A percentile compares a stretch with the other conserved stretches of the same genome.
Conservation (phyloP, 2,329 filamentous ascomycete species). For the Corynespora cassiicola region DNA sequence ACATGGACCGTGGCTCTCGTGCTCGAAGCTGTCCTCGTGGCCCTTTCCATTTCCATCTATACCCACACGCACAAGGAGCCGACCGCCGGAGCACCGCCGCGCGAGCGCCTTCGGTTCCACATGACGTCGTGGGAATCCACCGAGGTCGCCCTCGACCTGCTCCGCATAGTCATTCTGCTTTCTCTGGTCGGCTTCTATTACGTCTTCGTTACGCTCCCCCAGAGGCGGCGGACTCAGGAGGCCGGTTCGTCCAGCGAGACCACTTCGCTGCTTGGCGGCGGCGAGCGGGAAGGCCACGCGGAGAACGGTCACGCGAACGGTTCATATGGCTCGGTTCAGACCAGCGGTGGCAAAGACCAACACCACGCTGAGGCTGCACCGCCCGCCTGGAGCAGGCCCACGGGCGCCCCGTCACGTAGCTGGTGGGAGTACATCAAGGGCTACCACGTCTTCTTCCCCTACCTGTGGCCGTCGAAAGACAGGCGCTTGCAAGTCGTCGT, state of each 20-base stretch:
- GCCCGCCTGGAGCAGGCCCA: conserved; percentile 87
- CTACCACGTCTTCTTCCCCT: conserved; percentile 93
- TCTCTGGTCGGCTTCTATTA: conserved; percentile 66
- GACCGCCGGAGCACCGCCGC: conserved; percentile 47
- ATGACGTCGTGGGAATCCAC: conserved; percentile 67
- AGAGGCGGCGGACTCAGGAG: conserved; percentile 25
- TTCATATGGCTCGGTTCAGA: conserved; percentile 59
- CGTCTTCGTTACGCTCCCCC: conserved; percentile 54
- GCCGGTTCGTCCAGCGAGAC: conserved; percentile 58
- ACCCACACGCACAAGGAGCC: conserved; percentile 71
- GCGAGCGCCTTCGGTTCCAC: conserved; percentile 31
- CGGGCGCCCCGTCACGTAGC: conserved; percentile 82
- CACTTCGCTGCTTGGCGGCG: conserved; percentile 66
- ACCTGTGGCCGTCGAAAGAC: conserved; percentile 91
- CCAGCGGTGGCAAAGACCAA: conserved; percentile 50
- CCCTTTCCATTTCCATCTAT: conserved; percentile 72
- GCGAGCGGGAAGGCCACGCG: conserved; percentile 49
- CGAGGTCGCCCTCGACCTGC: conserved; percentile 70
- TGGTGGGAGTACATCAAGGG: conserved; percentile 97
- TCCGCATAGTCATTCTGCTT: conserved; percentile 72
- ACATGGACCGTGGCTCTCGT: conserved; percentile 78
- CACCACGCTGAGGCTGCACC: conserved; percentile 66
- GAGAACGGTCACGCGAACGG: conserved; percentile 59
- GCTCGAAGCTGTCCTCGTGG: conserved; percentile 76
- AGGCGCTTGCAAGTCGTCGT: conserved; percentile 78